Base-by-base conservation (phyloP, 257 asterid species). In the Linderniella brevidens region DNA sequence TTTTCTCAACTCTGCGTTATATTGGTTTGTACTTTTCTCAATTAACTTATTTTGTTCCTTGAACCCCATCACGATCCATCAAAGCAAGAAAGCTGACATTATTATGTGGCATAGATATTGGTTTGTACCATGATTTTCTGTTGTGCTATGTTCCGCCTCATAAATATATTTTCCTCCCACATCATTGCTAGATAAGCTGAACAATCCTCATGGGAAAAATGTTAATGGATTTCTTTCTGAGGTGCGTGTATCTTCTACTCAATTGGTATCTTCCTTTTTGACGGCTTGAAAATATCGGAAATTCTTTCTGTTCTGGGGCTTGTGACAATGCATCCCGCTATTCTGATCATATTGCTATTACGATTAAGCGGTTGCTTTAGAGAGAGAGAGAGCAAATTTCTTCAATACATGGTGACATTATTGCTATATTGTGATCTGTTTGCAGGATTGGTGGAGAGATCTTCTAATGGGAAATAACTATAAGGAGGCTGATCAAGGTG, bases 371-470 rank as follows among this genome's bases (percentile, higher is more conserved):
- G 40, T 37, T 37, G 8, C 40, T 11, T 6, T 37, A 6, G 8
- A 11, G 8, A 37, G 40, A 37, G 40, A 8, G 8, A 37, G 40
- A 37, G 40, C 11, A 11, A 17, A 17, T 19, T 10, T n/a, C 19
- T 20, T 12, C 18, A 37, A 3, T 25, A 19, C 13, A 16, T 52
- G 19, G 50, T 52, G 53, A 45, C 46, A 46, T 12, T 54, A 59
- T 50, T 58, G 50, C 48, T 13, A 19, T 49, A 54, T 62, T 11
- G 51, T 18, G 29, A 41, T 53, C 54, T 50, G 56, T 52, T 53
- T 35, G 52, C 71, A 88, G 98, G 82, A 84, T 62, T 88, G 98
- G 98, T 88, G 98, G 96, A 73, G 82, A 49, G 93, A 79, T 67
- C 86, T 84, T 64, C 76, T 84, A 19, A 70, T 56, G 58, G 92